Evolutionary conservation across 1,284 basidiomycete species (phyloP).

Genomic region (Tylopilus orsonianus): DNA sequence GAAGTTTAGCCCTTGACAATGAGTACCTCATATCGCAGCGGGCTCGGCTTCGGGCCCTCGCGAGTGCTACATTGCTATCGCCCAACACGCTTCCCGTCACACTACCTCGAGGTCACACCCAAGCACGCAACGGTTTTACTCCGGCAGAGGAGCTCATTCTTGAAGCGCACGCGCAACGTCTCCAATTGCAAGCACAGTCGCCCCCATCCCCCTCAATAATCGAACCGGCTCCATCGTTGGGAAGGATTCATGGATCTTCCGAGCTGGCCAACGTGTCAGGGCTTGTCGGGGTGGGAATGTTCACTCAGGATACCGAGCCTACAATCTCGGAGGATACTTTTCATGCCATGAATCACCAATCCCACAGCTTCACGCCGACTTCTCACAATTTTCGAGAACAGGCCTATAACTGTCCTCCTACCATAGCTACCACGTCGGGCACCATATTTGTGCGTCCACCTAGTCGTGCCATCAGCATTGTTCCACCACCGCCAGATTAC

Average conservation of each 20-base stretch:
- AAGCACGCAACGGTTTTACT: constrained; percentile 60
- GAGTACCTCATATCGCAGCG: constrained; percentile 25
- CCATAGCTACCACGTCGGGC: not conserved
- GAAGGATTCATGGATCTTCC: constrained; percentile 2
- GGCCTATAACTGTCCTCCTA: not conserved
- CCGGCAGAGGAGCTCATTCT: constrained; percentile 65
- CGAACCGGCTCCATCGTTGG: constrained; percentile 4
- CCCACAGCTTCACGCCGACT: constrained; percentile 6
- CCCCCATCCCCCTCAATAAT: constrained; percentile 9
- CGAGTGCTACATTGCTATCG: constrained; percentile 20
- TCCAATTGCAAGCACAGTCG: constrained; percentile 17
- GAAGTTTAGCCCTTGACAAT: constrained; percentile 15
- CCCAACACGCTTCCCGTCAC: constrained; percentile 9
- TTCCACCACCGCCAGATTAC: constrained; percentile 32
- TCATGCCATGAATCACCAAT: constrained; percentile 27
- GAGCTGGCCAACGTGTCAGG: constrained; percentile 1
- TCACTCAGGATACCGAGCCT: constrained; percentile 26
- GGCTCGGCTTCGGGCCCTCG: constrained; percentile 25
- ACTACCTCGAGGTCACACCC: constrained; percentile 31
- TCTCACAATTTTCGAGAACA: constrained; percentile 5
- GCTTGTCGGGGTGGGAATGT: constrained; percentile 5
- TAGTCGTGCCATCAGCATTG: constrained; percentile 33
- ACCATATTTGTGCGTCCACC: constrained; percentile 23
- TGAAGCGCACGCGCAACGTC: constrained; percentile 48
- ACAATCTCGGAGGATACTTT: constrained; percentile 41